Evolutionary conservation across 768 basidiomycete genomes (phyloP), one percentile per base, ranked within the genome.

Genomic region (Suillus brevipes): DNA sequence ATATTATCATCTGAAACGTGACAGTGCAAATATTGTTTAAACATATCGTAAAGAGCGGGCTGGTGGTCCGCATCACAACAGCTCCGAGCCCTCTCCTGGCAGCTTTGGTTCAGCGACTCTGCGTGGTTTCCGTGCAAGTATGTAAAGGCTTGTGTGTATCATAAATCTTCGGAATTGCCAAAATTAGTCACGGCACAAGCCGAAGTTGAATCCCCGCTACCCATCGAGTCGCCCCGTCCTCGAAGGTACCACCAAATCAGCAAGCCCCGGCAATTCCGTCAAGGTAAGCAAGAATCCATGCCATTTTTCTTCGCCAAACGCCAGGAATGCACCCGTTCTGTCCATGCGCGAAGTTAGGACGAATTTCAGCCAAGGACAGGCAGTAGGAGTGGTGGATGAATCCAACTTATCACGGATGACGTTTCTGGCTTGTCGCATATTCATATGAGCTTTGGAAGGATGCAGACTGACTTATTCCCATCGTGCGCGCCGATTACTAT

Each of bases 281-380:
- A 87, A 88, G 85, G 87, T 88, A 78, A 85, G 86, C 80, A 68
- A 75, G 68, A 72, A 78, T 78, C 69, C 69, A 74, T 68, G 74
- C 67, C 64, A 57, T 63, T 68, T 56, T 31, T 60, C 66, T 47
- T 66, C 59, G 60, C 53, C 62, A 60, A 65, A 65, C 31, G n/a
- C 37, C 64, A 23, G 40, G 23, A 59, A 66, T 67, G 67, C 62
- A 64, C 67, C n/a, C 25, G 47, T 66, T 42, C 34, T 16, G 49
- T 58, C 38, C 56, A 12, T 40, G 52, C 18, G 18, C 12, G 40
- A 59, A 59, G 58, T 42, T 28, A 25, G 38, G 62, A 49, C 38
- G 49, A 60, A 45, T 31, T 36, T 23, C 62, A 23, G 28, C n/a
- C 62, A 61, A 68, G 65, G 66, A 56, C 63, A 69, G 68, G 65